These are phyloP conservation scores for Chaetomiaceae sp. DNA, from an alignment of 2,329 filamentous ascomycete species.

Conservation along the genomic window DNA sequence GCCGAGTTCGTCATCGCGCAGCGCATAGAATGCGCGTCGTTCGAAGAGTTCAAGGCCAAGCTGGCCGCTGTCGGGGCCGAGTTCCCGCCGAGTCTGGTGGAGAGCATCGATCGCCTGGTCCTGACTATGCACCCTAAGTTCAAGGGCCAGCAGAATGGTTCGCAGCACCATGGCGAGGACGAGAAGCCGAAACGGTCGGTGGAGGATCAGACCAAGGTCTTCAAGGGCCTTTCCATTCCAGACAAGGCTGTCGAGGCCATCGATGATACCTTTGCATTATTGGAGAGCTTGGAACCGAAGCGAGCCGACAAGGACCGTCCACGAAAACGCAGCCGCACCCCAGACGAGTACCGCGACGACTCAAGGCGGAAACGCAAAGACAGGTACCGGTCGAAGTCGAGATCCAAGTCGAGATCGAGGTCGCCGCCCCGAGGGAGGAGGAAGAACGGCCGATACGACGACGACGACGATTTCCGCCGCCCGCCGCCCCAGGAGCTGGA, in stretches of 20 bases:
- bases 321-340: conserved; percentile 35
- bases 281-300: conserved; percentile 80
- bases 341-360: conserved; percentile 25
- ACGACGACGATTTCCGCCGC: conserved; percentile 31
- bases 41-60: conserved; percentile 70
- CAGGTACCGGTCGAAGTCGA: conserved; percentile 33
- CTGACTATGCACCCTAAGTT: conserved; percentile 87
- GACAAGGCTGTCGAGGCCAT: conserved; percentile 74
- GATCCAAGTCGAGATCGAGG: conserved; percentile 39
- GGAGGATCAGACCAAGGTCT: conserved; percentile 78
- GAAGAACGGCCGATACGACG: conserved; percentile 36
- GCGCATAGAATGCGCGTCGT: conserved; percentile 67
- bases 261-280: conserved; percentile 85
- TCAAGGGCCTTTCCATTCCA: conserved; percentile 82
- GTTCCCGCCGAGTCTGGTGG: conserved; percentile 81
- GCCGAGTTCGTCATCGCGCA: conserved; percentile 95
- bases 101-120: conserved; percentile 87
- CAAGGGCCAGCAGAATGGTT: conserved; percentile 49
- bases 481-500: conserved; percentile 73
- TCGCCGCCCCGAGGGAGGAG: conserved; percentile 35
- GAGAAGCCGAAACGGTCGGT: conserved; percentile 42
- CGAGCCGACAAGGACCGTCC: conserved; percentile 31
- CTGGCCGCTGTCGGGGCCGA: conserved; percentile 73
- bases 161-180: conserved; percentile 31
- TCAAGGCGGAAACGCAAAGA: conserved; percentile 45